Conservation (phyloP, 805 yeast genomes). For the Sugiyamaella americana region DNA sequence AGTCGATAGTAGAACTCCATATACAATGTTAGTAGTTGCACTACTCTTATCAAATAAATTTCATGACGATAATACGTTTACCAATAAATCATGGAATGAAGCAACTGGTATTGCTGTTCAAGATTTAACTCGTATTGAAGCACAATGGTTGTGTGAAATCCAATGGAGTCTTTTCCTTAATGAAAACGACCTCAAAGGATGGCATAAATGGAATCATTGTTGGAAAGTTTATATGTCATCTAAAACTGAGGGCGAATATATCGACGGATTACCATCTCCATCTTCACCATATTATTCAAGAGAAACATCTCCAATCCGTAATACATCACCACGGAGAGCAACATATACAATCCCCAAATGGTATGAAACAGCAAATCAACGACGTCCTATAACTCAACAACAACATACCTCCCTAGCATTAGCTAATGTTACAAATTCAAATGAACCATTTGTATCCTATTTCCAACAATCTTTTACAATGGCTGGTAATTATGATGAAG, state of each 20-base stretch:
- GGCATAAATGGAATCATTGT: slow-evolving; percentile 33
- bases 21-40: slow-evolving; percentile 55
- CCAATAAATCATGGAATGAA: slow-evolving; percentile 91
- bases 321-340: slow-evolving; percentile 10
- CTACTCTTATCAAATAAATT: slow-evolving; percentile 85
- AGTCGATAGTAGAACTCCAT: slow-evolving; percentile 35
- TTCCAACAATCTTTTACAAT: slow-evolving; percentile 22
- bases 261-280: slow-evolving; percentile 1
- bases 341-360: slow-evolving; percentile 25
- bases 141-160: slow-evolving; percentile 56
- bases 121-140: slow-evolving; percentile 61
- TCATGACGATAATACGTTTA: slow-evolving; percentile 93
- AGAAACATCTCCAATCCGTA: background rate
- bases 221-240: slow-evolving; percentile 20
- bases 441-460: slow-evolving; percentile 18
- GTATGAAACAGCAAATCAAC: slow-evolving; percentile 19
- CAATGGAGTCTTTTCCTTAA: slow-evolving; percentile 52
- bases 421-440: background rate
- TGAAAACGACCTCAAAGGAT: slow-evolving; percentile 27
- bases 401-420: slow-evolving; percentile 2
- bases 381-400: slow-evolving; percentile 3
- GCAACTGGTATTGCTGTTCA: slow-evolving; percentile 76
- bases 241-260: background rate
- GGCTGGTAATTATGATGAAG: slow-evolving; percentile 4
- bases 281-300: slow-evolving; percentile 1